A percentile compares a stretch with the other conserved stretches of the same genome.
Conservation (phyloP, 176 grass and related monocot genomes). For the Triticum monococcum region DNA sequence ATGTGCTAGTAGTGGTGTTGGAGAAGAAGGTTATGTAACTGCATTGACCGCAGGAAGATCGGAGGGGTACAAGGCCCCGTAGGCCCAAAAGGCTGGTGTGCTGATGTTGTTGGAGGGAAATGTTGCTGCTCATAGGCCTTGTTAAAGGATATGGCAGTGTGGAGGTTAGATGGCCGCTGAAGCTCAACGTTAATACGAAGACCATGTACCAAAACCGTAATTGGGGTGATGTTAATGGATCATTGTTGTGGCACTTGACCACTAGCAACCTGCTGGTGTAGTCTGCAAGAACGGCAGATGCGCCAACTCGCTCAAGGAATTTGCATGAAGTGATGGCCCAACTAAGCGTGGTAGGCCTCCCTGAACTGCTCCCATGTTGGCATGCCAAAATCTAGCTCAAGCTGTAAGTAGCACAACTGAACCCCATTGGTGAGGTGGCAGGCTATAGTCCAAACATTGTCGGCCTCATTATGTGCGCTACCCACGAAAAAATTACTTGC, state of each 20-base stretch:
- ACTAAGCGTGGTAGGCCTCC: background rate
- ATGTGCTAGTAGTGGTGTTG: background rate
- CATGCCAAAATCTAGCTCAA: background rate
- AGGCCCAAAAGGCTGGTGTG: background rate
- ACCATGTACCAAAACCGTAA: too few species aligned
- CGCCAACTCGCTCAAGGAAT: background rate
- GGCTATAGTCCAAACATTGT: background rate
- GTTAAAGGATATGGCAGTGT: background rate
- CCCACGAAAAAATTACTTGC: background rate
- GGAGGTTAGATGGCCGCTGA: background rate
- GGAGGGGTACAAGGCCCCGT: background rate
- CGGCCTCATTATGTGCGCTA: rapidly evolving
- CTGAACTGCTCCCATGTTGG: background rate
- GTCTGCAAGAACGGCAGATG: background rate
- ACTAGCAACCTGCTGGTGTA: background rate
- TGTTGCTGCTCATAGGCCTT: background rate
- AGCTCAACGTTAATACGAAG: background rate
- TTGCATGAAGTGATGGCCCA: background rate
- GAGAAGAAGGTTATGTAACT: background rate
- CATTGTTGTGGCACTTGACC: background rate
- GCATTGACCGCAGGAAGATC: background rate
- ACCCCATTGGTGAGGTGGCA: background rate
- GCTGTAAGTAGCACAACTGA: background rate
- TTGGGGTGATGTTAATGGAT: background rate
- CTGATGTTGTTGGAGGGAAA: background rate